phyloP scores from a whole-genome alignment of 805 yeast species.

The Kregervanrija delftensis region DNA sequence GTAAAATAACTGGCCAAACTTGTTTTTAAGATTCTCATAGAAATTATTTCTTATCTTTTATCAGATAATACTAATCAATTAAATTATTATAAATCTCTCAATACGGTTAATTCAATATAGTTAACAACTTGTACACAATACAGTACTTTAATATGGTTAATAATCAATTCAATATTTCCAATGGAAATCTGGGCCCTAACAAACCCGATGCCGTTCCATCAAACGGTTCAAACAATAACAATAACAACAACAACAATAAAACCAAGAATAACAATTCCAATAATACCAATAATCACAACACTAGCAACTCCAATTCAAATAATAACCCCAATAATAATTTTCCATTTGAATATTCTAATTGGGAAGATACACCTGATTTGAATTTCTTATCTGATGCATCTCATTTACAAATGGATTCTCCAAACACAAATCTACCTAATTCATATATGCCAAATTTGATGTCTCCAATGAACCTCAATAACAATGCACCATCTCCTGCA shows the following conservation, averaged over 20 bases:
- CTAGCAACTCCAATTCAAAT: not conserved
- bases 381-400: slow-evolving; percentile 16
- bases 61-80: no score
- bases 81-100: no score
- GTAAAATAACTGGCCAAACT: no score
- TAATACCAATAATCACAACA: not conserved
- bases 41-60: no score
- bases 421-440: not conserved
- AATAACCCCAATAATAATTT: slow-evolving; percentile 2
- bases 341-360: slow-evolving; percentile 21
- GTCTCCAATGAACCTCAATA: slow-evolving; percentile 21
- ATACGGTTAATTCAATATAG: no score
- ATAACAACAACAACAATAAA: slow-evolving; percentile 1
- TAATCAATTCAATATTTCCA: no score
- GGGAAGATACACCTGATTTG: slow-evolving; percentile 26
- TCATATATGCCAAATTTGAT: slow-evolving; percentile 11
- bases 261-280: not conserved
- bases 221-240: not conserved
- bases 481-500: slow-evolving; percentile 20
- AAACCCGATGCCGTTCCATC: no score
- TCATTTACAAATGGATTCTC: slow-evolving; percentile 7
- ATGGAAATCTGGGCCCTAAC: no score
- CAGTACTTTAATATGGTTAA: no score
- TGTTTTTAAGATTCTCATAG: no score
- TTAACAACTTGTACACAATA: no score